These are phyloP conservation scores for Kockiozyma suomiensis DNA, from an alignment of 805 yeast species.

Conservation along the genomic window DNA sequence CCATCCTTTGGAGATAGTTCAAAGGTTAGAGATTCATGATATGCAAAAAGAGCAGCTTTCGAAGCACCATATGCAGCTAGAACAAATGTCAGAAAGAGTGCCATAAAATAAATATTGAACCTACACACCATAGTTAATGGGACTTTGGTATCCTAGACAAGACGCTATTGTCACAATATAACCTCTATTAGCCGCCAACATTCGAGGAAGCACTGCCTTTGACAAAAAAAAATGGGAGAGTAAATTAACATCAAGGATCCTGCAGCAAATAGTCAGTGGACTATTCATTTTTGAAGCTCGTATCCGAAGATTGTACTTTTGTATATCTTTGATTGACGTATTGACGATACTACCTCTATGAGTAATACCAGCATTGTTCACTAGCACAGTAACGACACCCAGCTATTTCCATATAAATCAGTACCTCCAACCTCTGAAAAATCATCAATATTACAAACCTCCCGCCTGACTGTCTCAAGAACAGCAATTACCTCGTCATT, in stretches of 20 bases:
- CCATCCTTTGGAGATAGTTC: conserved; percentile 59
- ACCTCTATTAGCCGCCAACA: conserved; percentile 66
- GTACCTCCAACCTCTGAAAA: not conserved
- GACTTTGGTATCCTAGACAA: conserved; percentile 80
- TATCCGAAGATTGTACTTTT: conserved; percentile 39
- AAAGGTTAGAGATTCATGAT: conserved; percentile 78
- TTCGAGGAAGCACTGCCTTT: conserved; percentile 71
- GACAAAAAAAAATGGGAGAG: conserved; percentile 69
- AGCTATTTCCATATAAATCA: conserved; percentile 37
- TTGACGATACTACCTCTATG: conserved; percentile 58
- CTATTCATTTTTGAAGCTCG: not conserved
- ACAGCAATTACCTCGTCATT: conserved; percentile 48
- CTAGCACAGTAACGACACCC: conserved; percentile 66
- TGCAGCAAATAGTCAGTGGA: not conserved
- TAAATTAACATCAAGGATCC: conserved; percentile 66
- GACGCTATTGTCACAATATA: conserved; percentile 81
- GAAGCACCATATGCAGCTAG: conserved; percentile 85
- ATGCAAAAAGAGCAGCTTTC: conserved; percentile 80
- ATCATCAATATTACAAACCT: conserved; percentile 5
- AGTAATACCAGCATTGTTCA: conserved; percentile 85
- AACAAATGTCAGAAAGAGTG: not conserved
- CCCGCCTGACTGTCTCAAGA: conserved; percentile 48
- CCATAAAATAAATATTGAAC: not conserved
- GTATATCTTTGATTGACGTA: conserved; percentile 59
- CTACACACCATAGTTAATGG: conserved; percentile 60